Evolutionary conservation across 805 yeast genomes (phyloP).

Genomic region (Candida morakotiae): DNA sequence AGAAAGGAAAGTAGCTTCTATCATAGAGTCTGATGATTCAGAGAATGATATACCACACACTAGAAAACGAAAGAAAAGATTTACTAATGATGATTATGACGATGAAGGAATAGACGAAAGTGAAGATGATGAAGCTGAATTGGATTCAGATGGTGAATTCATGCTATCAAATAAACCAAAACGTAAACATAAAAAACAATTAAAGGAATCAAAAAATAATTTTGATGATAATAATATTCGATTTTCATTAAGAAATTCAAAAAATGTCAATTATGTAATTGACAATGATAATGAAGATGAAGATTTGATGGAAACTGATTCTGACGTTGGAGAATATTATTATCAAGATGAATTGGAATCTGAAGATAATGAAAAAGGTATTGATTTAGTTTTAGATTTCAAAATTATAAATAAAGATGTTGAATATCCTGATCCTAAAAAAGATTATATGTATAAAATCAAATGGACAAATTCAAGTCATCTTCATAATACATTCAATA

Average conservation of each 20-base stretch:
- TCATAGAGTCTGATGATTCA: slow-evolving; percentile 35
- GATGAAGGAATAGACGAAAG: slow-evolving; percentile 13
- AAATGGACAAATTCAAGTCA: slow-evolving; percentile 91
- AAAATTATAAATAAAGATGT: slow-evolving; percentile 31
- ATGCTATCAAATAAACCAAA: slow-evolving; percentile 21
- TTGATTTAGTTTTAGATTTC: slow-evolving; percentile 41
- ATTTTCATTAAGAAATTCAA: slow-evolving; percentile 69
- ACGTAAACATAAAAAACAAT: slow-evolving; percentile 21
- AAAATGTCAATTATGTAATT: slow-evolving; percentile 69
- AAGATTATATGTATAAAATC: slow-evolving; percentile 54
- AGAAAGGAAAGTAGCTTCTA: slow-evolving; percentile 39
- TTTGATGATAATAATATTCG: slow-evolving; percentile 46
- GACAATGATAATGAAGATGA: slow-evolving; percentile 62
- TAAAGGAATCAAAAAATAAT: background rate
- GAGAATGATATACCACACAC: slow-evolving; percentile 19
- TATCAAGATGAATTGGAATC: slow-evolving; percentile 34
- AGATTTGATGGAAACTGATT: slow-evolving; percentile 47
- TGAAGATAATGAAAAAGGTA: slow-evolving; percentile 27
- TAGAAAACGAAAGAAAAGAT: slow-evolving; percentile 18
- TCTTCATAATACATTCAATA: slow-evolving; percentile 93
- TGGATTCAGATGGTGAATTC: slow-evolving; percentile 16
- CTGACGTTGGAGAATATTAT: slow-evolving; percentile 20
- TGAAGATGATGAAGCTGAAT: slow-evolving; percentile 6
- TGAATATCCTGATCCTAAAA: slow-evolving; percentile 51
- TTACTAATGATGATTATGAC: slow-evolving; percentile 13